phyloP scores from a whole-genome alignment of 257 asterid genomes.

The Plantago elongata region DNA sequence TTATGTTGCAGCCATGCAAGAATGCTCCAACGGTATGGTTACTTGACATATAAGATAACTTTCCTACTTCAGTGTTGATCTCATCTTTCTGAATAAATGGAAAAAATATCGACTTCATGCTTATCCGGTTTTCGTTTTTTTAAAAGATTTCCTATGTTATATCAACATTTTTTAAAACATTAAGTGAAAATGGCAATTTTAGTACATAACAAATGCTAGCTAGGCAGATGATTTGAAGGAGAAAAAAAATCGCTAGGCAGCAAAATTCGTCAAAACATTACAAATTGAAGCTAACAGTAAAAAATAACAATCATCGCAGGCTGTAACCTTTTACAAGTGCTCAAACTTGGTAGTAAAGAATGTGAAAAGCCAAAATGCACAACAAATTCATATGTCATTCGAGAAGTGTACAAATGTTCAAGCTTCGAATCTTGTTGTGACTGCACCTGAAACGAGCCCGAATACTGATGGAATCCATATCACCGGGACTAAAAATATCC shows the following conservation, averaged over 20 bases:
- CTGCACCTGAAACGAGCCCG: conserved; percentile 59
- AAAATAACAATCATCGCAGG: conserved; percentile 33
- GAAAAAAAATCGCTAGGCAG: too few relatives aligned
- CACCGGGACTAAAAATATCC: conserved; percentile 43
- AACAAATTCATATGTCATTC: conserved; percentile 62
- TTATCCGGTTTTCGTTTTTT: background rate
- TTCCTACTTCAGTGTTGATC: too few relatives aligned
- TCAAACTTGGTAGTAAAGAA: conserved; percentile 43
- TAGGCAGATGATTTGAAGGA: too few relatives aligned
- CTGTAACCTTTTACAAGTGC: conserved; percentile 60
- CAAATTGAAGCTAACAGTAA: too few relatives aligned
- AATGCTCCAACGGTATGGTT: conserved; percentile 87
- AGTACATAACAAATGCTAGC: too few relatives aligned
- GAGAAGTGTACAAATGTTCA: conserved; percentile 41
- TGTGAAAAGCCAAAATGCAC: conserved; percentile 48
- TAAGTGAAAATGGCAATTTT: background rate
- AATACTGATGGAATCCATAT: conserved; percentile 90
- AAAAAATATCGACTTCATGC: too few relatives aligned
- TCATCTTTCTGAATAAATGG: too few relatives aligned
- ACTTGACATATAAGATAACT: background rate
- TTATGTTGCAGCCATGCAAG: conserved; percentile 58
- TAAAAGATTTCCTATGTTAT: background rate
- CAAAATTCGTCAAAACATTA: background rate
- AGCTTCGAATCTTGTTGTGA: conserved; percentile 45
- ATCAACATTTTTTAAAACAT: background rate